Conservation (phyloP, 2,329 filamentous ascomycete species). For the Botrytis fragariae region DNA sequence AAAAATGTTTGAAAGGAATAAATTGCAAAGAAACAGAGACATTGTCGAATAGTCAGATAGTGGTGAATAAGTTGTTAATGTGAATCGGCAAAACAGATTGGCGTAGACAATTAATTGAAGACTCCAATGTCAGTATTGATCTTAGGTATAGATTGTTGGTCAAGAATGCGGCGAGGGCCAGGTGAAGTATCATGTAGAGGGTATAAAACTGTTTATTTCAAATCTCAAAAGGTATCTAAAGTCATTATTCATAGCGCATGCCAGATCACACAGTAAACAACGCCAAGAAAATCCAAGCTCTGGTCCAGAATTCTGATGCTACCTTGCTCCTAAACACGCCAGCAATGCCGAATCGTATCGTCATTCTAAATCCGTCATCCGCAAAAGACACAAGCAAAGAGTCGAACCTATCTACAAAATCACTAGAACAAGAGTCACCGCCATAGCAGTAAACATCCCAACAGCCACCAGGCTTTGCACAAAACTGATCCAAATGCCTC, state of each 20-base stretch:
- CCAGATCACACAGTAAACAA: background rate
- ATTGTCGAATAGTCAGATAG: background rate
- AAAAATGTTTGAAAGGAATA: too few species aligned
- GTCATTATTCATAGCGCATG: background rate
- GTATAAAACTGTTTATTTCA: constrained; percentile 1
- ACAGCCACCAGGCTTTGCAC: constrained; percentile 17
- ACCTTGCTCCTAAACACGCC: background rate
- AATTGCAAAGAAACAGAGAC: too few species aligned
- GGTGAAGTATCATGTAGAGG: background rate
- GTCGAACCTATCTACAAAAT: background rate
- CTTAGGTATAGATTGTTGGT: background rate
- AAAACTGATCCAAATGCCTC: constrained; percentile 15
- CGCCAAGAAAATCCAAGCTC: background rate
- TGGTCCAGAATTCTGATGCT: background rate
- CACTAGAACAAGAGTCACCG: constrained; percentile 3
- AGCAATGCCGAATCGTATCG: background rate
- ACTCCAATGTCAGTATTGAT: background rate
- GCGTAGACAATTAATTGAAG: background rate
- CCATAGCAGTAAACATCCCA: constrained; percentile 16
- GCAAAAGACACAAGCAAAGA: background rate
- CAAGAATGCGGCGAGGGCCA: background rate
- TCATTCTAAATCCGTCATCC: background rate
- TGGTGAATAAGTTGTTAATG: background rate
- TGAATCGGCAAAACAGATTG: background rate
- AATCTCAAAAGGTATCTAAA: constrained; percentile 1